phyloP scores from a whole-genome alignment of 148 eudicot species.

The Salicornia ramosissima region DNA sequence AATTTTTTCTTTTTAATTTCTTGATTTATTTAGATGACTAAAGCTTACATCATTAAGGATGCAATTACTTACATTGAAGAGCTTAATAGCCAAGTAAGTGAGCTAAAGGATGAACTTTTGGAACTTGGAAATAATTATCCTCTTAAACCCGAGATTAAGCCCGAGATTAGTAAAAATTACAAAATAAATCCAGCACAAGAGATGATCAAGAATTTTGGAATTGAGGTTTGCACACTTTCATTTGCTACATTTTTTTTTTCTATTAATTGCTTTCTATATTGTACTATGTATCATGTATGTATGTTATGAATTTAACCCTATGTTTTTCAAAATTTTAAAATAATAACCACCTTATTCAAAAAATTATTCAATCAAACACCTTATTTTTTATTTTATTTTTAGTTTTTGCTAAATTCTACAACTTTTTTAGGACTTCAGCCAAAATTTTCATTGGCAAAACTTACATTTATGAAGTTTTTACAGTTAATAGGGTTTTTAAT shows the following conservation, averaged over 20 bases:
- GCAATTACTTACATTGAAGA: slow-evolving; percentile 69
- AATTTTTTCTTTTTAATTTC: not conserved
- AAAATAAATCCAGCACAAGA: slow-evolving; percentile 28
- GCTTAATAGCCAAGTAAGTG: slow-evolving; percentile 40
- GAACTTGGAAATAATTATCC: slow-evolving; percentile 41
- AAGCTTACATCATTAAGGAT: slow-evolving; percentile 63
- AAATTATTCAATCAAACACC: no score
- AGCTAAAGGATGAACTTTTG: slow-evolving; percentile 51
- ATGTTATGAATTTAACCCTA: no score
- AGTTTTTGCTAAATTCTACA: no score
- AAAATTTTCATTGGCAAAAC: no score
- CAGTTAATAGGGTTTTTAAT: no score
- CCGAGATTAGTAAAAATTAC: not conserved
- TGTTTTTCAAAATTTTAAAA: no score
- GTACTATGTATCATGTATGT: not conserved
- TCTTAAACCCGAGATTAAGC: slow-evolving; percentile 28
- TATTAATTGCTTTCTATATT: not conserved
- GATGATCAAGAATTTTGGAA: slow-evolving; percentile 39
- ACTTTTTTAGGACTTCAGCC: no score
- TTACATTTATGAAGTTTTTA: no score
- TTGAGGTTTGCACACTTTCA: slow-evolving; percentile 43
- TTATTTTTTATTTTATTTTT: no score
- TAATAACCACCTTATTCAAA: no score
- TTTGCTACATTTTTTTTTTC: not conserved
- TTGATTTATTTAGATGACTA: slow-evolving; percentile 53